phyloP scores from a whole-genome alignment of 805 yeast genomes.

The Barnettozyma californica region DNA sequence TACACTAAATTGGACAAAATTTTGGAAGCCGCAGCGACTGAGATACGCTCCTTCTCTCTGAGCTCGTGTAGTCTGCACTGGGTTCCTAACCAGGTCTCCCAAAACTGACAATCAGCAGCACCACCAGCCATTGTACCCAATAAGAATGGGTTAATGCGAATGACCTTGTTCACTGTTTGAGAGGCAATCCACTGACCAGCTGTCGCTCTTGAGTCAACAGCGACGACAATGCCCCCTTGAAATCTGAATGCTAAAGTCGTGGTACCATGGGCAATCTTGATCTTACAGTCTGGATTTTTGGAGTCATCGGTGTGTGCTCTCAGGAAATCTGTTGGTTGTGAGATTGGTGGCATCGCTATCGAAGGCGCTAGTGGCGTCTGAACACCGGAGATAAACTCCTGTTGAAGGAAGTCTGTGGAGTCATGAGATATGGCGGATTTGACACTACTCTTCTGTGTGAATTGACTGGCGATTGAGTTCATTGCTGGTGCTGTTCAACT shows the following conservation, averaged over 20 bases:
- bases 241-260: constrained; percentile 95
- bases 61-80: constrained; percentile 94
- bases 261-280: constrained; percentile 98
- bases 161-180: constrained; percentile 95
- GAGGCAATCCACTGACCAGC: constrained; percentile 98
- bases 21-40: constrained; percentile 95
- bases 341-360: constrained; percentile 72
- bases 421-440: constrained; percentile 21
- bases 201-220: constrained; percentile 97
- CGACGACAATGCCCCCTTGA: constrained; percentile 91
- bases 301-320: constrained; percentile 98
- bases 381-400: constrained; percentile 32
- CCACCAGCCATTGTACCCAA: constrained; percentile 99
- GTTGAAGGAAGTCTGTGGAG: constrained; percentile 27
- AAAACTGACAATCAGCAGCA: constrained; percentile 98
- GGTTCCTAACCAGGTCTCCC: constrained; percentile 99
- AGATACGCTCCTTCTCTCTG: constrained; percentile 89
- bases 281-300: constrained; percentile 85
- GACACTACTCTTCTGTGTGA: constrained; percentile 14
- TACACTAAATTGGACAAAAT: constrained; percentile 86
- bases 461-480: constrained; percentile 23
- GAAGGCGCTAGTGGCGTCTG: constrained; percentile 45
- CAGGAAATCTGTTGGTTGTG: constrained; percentile 85
- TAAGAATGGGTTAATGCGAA: constrained; percentile 90
- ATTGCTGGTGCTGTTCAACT: constrained; percentile 6